A percentile compares a stretch with the other conserved stretches of the same genome.
phyloP scores from a whole-genome alignment of 1,284 basidiomycete genomes.

The Neotropicomus parvogracilis region DNA sequence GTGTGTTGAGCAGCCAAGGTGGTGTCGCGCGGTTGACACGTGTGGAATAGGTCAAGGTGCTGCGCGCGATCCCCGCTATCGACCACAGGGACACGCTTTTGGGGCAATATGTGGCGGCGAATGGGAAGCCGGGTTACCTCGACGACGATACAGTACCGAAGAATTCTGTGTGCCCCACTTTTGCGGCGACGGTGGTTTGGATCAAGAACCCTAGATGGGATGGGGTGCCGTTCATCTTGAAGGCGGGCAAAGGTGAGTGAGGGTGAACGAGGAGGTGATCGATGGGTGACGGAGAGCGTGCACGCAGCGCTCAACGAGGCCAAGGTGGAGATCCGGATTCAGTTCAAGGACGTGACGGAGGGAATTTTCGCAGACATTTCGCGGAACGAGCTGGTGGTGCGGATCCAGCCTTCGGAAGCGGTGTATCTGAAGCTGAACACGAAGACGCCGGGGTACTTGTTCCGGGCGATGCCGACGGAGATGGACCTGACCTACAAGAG shows the following conservation, averaged over 20 bases:
- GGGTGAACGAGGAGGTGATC: constrained; percentile 2
- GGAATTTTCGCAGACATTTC: constrained; percentile 95
- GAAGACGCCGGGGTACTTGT: constrained; percentile 87
- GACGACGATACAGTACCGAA: constrained; percentile 93
- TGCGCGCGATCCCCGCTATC: constrained; percentile 85
- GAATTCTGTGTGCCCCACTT: constrained; percentile 89
- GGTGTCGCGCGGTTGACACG: constrained; percentile 16
- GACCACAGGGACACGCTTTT: constrained; percentile 76
- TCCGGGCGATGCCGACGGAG: constrained; percentile 87
- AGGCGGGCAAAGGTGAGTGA: constrained; percentile 86
- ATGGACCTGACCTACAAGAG: constrained; percentile 97
- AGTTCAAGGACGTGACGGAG: constrained; percentile 93
- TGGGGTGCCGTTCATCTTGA: constrained; percentile 95
- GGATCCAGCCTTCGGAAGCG: constrained; percentile 92
- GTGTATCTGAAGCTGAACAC: constrained; percentile 94
- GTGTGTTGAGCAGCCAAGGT: constrained; percentile 38
- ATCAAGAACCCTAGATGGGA: constrained; percentile 97
- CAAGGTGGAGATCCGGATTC: constrained; percentile 94
- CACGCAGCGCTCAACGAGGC: constrained; percentile 85
- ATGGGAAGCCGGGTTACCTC: constrained; percentile 94
- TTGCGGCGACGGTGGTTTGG: constrained; percentile 82
- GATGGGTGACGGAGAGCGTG: constrained; percentile 7
- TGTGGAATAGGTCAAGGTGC: constrained; percentile 79
- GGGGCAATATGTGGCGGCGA: constrained; percentile 85
- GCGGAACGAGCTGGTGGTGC: constrained; percentile 92